Conservation (phyloP, 192 early-diverging fungal species). For the Cladochytrium replicatum region DNA sequence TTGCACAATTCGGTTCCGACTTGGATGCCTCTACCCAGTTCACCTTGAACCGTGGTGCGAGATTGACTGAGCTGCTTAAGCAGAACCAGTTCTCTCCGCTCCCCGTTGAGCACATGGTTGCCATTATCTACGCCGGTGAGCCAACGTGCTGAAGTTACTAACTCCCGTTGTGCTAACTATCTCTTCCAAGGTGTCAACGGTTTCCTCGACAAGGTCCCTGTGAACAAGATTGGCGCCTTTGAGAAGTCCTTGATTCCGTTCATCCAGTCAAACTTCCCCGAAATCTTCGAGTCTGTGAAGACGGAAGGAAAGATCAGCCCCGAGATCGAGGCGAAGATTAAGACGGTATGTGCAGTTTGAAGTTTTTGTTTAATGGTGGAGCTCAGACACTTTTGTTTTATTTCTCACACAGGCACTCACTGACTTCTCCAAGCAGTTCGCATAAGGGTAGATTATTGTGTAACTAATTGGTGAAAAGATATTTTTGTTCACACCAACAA, state of each 20-base stretch:
- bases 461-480: too few relatives aligned
- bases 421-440: too few relatives aligned
- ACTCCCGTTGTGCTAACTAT: not conserved
- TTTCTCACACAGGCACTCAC: too few relatives aligned
- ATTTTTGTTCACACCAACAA: too few relatives aligned
- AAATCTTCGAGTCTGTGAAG: constrained; percentile 83
- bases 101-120: constrained; percentile 94
- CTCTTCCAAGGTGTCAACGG: constrained; percentile 75
- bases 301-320: constrained; percentile 79
- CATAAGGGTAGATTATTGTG: too few relatives aligned
- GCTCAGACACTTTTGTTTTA: too few relatives aligned
- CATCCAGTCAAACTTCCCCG: constrained; percentile 79
- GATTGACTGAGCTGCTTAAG: constrained; percentile 98
- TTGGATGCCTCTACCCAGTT: constrained; percentile 99
- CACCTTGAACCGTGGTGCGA: constrained; percentile 98
- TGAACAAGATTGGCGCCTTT: constrained; percentile 86
- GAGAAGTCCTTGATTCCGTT: constrained; percentile 83
- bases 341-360: too few relatives aligned
- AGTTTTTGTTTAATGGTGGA: too few relatives aligned
- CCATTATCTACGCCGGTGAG: constrained; percentile 96
- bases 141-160: too few relatives aligned
- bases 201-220: constrained; percentile 97
- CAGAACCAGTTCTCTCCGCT: constrained; percentile 97
- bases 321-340: constrained; percentile 88
- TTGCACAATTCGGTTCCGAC: constrained; percentile 99